A percentile compares a stretch with the other conserved stretches of the same genome.
These are phyloP conservation scores for Erysiphe neolycopersici DNA, from an alignment of 2,329 filamentous ascomycete species.

Conservation along the genomic window DNA sequence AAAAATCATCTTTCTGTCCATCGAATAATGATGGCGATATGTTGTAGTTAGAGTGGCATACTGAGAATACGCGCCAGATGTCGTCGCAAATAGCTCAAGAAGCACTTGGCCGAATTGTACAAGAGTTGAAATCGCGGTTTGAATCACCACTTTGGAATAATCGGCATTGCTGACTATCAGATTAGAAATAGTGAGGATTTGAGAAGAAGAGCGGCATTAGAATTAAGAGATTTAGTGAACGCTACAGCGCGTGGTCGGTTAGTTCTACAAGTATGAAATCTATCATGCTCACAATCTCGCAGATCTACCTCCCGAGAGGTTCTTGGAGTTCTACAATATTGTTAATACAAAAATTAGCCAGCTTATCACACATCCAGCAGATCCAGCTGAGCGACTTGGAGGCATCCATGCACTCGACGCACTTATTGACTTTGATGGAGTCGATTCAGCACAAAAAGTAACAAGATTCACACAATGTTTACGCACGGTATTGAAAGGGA, in stretches of 20 bases:
- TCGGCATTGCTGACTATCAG: conserved; percentile 2
- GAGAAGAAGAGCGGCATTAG: conserved; percentile 12
- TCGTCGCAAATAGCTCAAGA: conserved; percentile 13
- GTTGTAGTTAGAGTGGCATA: too few relatives aligned
- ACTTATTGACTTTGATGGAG: conserved; percentile 86
- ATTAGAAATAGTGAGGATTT: conserved; percentile 11
- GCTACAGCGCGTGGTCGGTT: conserved; percentile 12
- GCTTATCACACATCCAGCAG: conserved; percentile 62
- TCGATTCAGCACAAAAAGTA: conserved; percentile 80
- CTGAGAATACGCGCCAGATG: conserved; percentile 3
- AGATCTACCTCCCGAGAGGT: conserved; percentile 64
- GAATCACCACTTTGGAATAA: neutral
- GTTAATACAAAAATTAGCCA: conserved; percentile 38
- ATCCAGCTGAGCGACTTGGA: conserved; percentile 68
- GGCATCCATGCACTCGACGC: conserved; percentile 80
- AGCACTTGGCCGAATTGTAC: conserved; percentile 10
- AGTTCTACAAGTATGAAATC: neutral
- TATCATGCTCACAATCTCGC: neutral
- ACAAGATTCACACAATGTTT: conserved; percentile 83
- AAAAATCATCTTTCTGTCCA: too few relatives aligned
- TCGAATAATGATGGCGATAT: too few relatives aligned
- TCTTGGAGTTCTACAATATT: conserved; percentile 40
- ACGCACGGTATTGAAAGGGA: conserved; percentile 64
- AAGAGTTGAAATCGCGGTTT: conserved; percentile 12
- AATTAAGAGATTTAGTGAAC: conserved; percentile 13